These are phyloP conservation scores for Paramyrothecium roridum DNA, from an alignment of 2,329 filamentous ascomycete species.

Conservation along the genomic window DNA sequence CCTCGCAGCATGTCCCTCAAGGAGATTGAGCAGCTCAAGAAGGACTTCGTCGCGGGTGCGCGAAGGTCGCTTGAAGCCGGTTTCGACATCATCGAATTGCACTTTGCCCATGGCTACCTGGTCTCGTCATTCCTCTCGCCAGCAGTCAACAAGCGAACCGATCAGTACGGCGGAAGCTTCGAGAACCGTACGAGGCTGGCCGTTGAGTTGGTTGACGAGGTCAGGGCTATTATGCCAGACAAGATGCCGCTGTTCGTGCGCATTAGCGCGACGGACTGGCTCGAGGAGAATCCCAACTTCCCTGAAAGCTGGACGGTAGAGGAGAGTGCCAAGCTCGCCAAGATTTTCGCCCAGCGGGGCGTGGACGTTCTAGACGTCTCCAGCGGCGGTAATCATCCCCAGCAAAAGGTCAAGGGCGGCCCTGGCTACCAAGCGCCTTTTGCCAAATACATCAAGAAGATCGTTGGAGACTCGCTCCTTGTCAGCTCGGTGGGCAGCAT, in stretches of 20 bases:
- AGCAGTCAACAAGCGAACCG: slow-evolving; percentile 64
- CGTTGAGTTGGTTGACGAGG: slow-evolving; percentile 63
- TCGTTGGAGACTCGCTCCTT: slow-evolving; percentile 57
- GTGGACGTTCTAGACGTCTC: slow-evolving; percentile 76
- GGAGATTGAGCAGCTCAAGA: slow-evolving; percentile 64
- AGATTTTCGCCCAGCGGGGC: slow-evolving; percentile 60
- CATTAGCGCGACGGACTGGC: slow-evolving; percentile 73
- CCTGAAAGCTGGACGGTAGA: slow-evolving; percentile 63
- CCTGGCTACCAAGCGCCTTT: slow-evolving; percentile 71
- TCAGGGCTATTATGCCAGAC: slow-evolving; percentile 60
- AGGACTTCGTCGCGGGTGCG: slow-evolving; percentile 52
- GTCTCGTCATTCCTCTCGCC: slow-evolving; percentile 69
- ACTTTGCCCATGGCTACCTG: slow-evolving; percentile 77
- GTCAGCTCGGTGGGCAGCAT: slow-evolving; percentile 49
- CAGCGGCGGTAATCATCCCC: slow-evolving; percentile 60
- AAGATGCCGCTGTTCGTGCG: slow-evolving; percentile 70
- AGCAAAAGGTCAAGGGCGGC: slow-evolving; percentile 53
- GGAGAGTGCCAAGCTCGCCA: slow-evolving; percentile 61
- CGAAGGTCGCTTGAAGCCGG: slow-evolving; percentile 60
- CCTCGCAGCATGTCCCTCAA: slow-evolving; percentile 63
- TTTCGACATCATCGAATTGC: slow-evolving; percentile 68
- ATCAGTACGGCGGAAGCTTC: slow-evolving; percentile 65
- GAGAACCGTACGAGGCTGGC: slow-evolving; percentile 69
- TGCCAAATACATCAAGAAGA: slow-evolving; percentile 67
- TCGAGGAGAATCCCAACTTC: slow-evolving; percentile 56